Percentiles rank a stretch among this genome's conserved stretches.
phyloP scores from a whole-genome alignment of 345 rosid species.

The Cardamine occulta region DNA sequence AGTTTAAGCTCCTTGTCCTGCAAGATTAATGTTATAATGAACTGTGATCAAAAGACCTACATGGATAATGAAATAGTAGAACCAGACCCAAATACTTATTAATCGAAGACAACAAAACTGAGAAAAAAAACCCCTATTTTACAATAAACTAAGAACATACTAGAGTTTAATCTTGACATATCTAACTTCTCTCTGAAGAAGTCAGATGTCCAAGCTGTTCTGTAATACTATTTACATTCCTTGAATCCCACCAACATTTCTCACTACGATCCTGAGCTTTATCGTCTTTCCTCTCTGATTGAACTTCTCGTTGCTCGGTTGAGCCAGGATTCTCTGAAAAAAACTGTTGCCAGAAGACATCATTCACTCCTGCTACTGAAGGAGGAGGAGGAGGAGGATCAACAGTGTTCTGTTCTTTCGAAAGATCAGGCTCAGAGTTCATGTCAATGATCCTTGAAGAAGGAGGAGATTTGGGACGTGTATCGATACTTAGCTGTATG shows the following conservation, averaged over 20 bases:
- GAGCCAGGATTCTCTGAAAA: slow-evolving; percentile 94
- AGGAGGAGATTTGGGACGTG: slow-evolving; percentile 58
- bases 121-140: slow-evolving; percentile 5
- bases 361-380: slow-evolving; percentile 69
- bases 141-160: slow-evolving; percentile 27
- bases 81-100: slow-evolving; percentile 10
- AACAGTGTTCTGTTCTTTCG: slow-evolving; percentile 34
- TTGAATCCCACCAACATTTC: slow-evolving; percentile 65
- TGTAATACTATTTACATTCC: slow-evolving; percentile 73
- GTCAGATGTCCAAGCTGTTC: slow-evolving; percentile 87
- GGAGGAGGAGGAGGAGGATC: slow-evolving; percentile 26
- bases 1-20: background rate
- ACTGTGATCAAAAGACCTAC: slow-evolving; percentile 11
- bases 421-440: slow-evolving; percentile 71
- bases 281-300: slow-evolving; percentile 65
- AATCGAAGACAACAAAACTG: background rate
- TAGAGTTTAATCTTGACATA: slow-evolving; percentile 21
- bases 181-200: slow-evolving; percentile 76
- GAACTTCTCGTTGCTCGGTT: slow-evolving; percentile 64
- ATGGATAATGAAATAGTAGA: slow-evolving; percentile 13
- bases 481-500: slow-evolving; percentile 56
- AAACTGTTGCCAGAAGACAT: slow-evolving; percentile 94
- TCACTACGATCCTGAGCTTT: slow-evolving; percentile 30
- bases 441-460: slow-evolving; percentile 60
- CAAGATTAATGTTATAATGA: slow-evolving; percentile 14